Evolutionary conservation across 768 basidiomycete genomes (phyloP).

Genomic region (Peribolospora baueri): DNA sequence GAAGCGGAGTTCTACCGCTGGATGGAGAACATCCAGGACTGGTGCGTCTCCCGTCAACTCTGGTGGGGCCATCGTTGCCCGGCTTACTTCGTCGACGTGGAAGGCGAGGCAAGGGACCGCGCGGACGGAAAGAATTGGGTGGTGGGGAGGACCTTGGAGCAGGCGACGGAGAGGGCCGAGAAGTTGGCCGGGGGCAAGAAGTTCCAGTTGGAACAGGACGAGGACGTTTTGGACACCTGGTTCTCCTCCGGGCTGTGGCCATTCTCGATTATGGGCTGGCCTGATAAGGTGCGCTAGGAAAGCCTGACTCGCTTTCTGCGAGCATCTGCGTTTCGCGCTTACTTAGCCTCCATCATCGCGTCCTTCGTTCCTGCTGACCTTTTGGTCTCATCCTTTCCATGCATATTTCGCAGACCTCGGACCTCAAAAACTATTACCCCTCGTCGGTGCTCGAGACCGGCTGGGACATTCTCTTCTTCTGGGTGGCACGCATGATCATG

Average conservation of each 20-base stretch:
- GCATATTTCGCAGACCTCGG: constrained; percentile 35
- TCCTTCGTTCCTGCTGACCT: not conserved
- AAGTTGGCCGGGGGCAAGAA: constrained; percentile 36
- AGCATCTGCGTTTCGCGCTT: too few relatives aligned
- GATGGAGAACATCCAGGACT: constrained; percentile 86
- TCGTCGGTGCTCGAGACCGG: constrained; percentile 82
- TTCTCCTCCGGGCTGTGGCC: constrained; percentile 97
- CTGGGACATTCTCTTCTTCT: constrained; percentile 99
- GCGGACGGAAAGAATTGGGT: constrained; percentile 70
- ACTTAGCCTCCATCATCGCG: not conserved
- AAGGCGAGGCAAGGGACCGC: constrained; percentile 43
- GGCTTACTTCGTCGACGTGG: constrained; percentile 71
- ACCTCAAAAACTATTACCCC: constrained; percentile 64
- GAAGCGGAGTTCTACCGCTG: constrained; percentile 91
- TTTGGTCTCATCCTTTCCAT: not conserved
- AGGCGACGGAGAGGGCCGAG: constrained; percentile 51
- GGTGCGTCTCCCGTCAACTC: constrained; percentile 95
- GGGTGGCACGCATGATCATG: constrained; percentile 96
- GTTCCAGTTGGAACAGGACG: constrained; percentile 71
- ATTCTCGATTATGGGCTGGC: constrained; percentile 94
- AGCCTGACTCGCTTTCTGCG: too few relatives aligned
- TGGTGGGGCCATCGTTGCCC: constrained; percentile 99
- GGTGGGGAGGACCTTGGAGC: constrained; percentile 49
- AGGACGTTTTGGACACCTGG: constrained; percentile 97
- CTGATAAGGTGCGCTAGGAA: constrained; percentile 38